Percentiles rank a stretch among this genome's conserved stretches.
Conservation (phyloP, 2,329 filamentous ascomycete genomes). For the Epicoccum nigrum region DNA sequence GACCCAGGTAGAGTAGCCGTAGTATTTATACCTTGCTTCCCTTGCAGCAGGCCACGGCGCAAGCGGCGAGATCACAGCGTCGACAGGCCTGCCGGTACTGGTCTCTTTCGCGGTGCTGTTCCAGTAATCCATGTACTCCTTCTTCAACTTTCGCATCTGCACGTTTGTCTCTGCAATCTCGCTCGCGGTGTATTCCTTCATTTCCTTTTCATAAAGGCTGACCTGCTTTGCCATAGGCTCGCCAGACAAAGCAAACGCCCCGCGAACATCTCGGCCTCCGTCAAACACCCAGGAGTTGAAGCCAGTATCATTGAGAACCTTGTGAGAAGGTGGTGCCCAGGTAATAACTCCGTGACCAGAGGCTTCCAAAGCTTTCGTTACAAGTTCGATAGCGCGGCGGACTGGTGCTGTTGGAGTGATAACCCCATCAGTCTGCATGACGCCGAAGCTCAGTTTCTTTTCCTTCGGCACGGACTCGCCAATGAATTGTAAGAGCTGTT, state of each 20-base stretch:
- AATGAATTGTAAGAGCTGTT: conserved; percentile 41
- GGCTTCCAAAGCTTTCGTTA: conserved; percentile 29
- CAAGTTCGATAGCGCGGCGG: conserved; percentile 39
- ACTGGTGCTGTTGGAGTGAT: conserved; percentile 47
- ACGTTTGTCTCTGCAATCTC: conserved; percentile 46
- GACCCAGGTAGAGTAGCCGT: conserved; percentile 41
- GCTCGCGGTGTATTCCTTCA: conserved; percentile 30
- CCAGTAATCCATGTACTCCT: conserved; percentile 49
- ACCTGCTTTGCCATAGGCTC: conserved; percentile 42
- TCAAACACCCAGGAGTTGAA: conserved; percentile 42
- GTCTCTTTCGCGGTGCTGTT: conserved; percentile 35
- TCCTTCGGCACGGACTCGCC: conserved; percentile 1
- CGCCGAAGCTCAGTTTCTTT: conserved; percentile 39
- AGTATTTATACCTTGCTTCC: conserved; percentile 39
- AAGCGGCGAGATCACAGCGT: conserved; percentile 46
- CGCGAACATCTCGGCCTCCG: conserved; percentile 37
- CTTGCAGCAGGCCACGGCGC: conserved; percentile 47
- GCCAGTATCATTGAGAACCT: conserved; percentile 25
- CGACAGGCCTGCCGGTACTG: conserved; percentile 42
- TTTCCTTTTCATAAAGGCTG: conserved; percentile 17
- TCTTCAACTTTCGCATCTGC: conserved; percentile 34
- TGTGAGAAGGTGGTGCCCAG: conserved; percentile 38
- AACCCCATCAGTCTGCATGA: conserved; percentile 43
- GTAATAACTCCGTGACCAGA: conserved; percentile 39
- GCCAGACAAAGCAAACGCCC: conserved; percentile 41